These are phyloP conservation scores for Sesbania bispinosa DNA, from an alignment of 306 rosid species.

Conservation along the genomic window DNA sequence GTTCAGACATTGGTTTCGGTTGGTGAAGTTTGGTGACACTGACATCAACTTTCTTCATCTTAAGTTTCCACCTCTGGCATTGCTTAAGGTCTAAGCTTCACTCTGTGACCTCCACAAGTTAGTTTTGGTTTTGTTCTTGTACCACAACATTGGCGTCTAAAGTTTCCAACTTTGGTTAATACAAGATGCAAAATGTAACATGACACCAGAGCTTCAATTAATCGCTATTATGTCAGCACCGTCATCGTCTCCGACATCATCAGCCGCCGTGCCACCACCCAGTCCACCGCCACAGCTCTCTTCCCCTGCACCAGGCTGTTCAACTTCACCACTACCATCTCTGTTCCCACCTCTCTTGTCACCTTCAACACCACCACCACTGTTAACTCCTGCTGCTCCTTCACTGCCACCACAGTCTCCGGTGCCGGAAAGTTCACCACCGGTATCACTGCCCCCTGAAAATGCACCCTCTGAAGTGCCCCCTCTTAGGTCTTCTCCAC, in stretches of 20 bases:
- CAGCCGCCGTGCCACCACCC: neutral
- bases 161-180: no score
- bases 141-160: neutral
- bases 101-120: neutral
- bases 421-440: no score
- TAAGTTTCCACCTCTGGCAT: neutral
- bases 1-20: neutral
- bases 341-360: neutral
- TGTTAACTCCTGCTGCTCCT: no score
- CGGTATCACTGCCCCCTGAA: no score
- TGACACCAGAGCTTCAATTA: neutral
- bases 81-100: neutral
- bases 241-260: neutral
- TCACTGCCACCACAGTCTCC: neutral
- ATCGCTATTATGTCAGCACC: neutral
- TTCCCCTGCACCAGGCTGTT: neutral
- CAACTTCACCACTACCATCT: neutral
- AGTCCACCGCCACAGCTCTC: neutral
- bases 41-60: neutral
- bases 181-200: neutral
- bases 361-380: neutral
- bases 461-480: no score
- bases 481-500: no score
- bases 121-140: neutral
- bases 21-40: neutral